These are phyloP conservation scores for Cystofilobasidium macerans DNA, from an alignment of 768 basidiomycete species.

Conservation along the genomic window DNA sequence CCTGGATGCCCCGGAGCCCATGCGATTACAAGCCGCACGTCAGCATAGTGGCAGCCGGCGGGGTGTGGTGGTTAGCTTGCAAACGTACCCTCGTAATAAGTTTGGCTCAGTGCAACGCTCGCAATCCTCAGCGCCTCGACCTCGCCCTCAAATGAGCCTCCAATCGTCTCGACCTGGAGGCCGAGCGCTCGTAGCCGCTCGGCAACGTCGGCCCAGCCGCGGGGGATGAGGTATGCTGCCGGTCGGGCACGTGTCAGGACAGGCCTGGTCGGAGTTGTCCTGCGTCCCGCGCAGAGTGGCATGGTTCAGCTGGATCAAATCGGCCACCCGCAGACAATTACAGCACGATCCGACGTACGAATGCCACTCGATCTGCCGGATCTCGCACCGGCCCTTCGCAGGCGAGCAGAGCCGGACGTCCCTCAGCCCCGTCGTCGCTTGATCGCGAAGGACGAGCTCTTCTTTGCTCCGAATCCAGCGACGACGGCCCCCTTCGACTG, in stretches of 20 bases:
- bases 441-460: background rate
- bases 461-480: background rate
- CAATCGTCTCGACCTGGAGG: background rate
- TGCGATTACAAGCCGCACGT: too few species aligned
- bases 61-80: too few species aligned
- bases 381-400: background rate
- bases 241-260: background rate
- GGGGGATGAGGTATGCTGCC: background rate
- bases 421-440: background rate
- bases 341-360: background rate
- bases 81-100: background rate
- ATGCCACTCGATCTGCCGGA: background rate
- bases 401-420: background rate
- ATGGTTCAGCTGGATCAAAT: background rate
- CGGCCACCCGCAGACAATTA: background rate
- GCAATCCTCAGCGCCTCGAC: background rate
- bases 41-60: too few species aligned
- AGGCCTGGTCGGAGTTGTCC: background rate
- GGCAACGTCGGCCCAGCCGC: background rate
- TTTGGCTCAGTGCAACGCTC: background rate
- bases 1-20: too few species aligned
- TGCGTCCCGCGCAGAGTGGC: background rate
- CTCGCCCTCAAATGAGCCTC: background rate
- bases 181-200: background rate
- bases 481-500: background rate